Conservation (phyloP, 352 stramenopile genomes). For the Paralagenidium karlingii region DNA sequence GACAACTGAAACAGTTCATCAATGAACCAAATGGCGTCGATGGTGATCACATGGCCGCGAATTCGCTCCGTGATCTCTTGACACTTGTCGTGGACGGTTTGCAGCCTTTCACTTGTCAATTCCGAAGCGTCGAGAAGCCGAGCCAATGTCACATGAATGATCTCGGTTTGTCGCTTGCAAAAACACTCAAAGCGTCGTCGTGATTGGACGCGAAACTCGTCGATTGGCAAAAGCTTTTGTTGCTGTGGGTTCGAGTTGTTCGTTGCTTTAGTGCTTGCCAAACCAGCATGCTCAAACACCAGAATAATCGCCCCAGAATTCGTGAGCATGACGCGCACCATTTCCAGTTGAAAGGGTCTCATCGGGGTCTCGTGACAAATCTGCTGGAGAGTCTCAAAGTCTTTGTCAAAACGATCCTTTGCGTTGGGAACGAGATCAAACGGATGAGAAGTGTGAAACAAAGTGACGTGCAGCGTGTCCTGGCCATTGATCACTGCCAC, state of each 20-base stretch:
- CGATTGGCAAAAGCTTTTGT: slow-evolving; percentile 43
- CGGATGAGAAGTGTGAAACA: slow-evolving; percentile 70
- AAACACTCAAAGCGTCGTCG: slow-evolving; percentile 25
- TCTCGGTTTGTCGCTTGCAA: slow-evolving; percentile 17
- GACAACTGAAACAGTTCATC: slow-evolving; percentile 59
- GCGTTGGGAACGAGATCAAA: slow-evolving; percentile 31
- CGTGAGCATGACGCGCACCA: slow-evolving; percentile 36
- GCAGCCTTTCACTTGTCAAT: slow-evolving; percentile 18
- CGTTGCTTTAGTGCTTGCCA: slow-evolving; percentile 2
- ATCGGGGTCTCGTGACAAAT: slow-evolving; percentile 22
- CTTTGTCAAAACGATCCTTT: slow-evolving; percentile 14
- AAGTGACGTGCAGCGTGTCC: slow-evolving; percentile 64
- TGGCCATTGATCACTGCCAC: slow-evolving; percentile 14
- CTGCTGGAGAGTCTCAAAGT: slow-evolving; percentile 30
- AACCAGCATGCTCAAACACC: slow-evolving; percentile 39
- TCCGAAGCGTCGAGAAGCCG: slow-evolving; percentile 29
- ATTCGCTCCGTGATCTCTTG: slow-evolving; percentile 34
- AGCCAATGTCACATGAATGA: slow-evolving; percentile 61
- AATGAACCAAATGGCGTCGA: slow-evolving; percentile 51
- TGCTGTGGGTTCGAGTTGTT: slow-evolving; percentile 15
- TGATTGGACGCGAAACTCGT: slow-evolving; percentile 32
- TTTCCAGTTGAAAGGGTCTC: slow-evolving; percentile 23
- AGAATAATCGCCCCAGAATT: slow-evolving; percentile 55
- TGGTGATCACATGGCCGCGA: slow-evolving; percentile 11
- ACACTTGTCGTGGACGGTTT: slow-evolving; percentile 24